These are phyloP conservation scores for Aspergillus quadricinctus DNA, from an alignment of 2,329 filamentous ascomycete genomes.

Conservation along the genomic window DNA sequence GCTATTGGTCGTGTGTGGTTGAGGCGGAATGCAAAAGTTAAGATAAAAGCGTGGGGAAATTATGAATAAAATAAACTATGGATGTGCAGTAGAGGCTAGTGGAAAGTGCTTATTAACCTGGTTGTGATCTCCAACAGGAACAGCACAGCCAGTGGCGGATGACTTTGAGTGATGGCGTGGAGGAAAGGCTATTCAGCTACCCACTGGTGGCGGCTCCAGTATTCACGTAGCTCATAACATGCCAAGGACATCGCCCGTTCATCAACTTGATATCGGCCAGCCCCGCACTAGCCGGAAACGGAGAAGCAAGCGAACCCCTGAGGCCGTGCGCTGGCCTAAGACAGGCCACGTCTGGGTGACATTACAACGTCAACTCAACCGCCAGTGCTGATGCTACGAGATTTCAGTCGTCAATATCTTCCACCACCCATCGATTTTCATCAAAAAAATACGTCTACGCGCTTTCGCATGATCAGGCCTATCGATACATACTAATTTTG, in stretches of 20 bases:
- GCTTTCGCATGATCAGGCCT: conserved; percentile 54
- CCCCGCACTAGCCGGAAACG: conserved; percentile 40
- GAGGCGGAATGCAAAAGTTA: conserved; percentile 1
- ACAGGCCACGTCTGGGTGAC: conserved; percentile 38
- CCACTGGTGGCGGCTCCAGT: background rate
- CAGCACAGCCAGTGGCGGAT: background rate
- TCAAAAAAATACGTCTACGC: conserved; percentile 51
- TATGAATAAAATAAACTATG: background rate
- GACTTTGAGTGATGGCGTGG: background rate
- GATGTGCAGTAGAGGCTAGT: background rate
- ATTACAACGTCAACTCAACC: conserved; percentile 45
- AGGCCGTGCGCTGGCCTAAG: conserved; percentile 39
- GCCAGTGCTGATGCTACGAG: conserved; percentile 30
- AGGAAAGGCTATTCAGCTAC: background rate
- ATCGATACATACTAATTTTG: conserved; percentile 63
- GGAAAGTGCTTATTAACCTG: background rate
- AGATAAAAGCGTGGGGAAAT: background rate
- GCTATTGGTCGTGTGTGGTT: conserved; percentile 21
- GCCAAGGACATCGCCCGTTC: conserved; percentile 13
- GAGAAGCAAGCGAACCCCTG: conserved; percentile 42
- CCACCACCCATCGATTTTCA: conserved; percentile 49
- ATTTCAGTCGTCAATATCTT: conserved; percentile 32
- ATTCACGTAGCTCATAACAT: conserved; percentile 3
- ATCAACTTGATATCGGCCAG: conserved; percentile 39
- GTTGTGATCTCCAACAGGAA: background rate